Evolutionary conservation across 2,329 filamentous ascomycete genomes (phyloP).

Genomic region (Aspergillus amoenus): DNA sequence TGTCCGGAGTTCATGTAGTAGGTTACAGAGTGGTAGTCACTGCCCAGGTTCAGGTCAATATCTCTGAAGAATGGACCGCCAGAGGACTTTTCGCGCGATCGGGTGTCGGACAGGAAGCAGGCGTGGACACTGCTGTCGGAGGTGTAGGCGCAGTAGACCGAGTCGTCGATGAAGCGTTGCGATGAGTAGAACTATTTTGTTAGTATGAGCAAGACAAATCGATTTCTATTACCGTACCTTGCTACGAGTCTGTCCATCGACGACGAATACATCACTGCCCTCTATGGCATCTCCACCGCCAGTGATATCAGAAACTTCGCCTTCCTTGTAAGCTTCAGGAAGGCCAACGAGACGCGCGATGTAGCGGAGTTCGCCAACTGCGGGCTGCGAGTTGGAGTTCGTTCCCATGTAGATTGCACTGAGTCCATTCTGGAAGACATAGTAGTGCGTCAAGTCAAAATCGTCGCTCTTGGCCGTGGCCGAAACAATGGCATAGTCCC

Average conservation of each 20-base stretch:
- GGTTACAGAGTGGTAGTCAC: constrained; percentile 1
- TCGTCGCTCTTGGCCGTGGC: neutral
- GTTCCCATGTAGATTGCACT: constrained; percentile 8
- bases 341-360: constrained; percentile 2
- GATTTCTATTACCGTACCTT: neutral
- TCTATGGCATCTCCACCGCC: neutral
- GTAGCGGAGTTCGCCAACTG: constrained; percentile 6
- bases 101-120: constrained; percentile 4
- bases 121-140: neutral
- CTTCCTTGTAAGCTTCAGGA: constrained; percentile 1
- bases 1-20: constrained; percentile 11
- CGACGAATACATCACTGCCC: constrained; percentile 4
- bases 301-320: neutral
- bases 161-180: constrained; percentile 7
- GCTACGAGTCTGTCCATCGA: neutral
- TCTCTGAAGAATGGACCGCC: constrained; percentile 7
- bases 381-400: neutral
- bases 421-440: constrained; percentile 1
- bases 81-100: constrained; percentile 5
- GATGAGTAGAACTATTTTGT: constrained; percentile 5
- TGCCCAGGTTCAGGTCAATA: constrained; percentile 3
- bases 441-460: constrained; percentile 4
- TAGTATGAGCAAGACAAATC: no score
- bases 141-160: constrained; percentile 1
- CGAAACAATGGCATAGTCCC: neutral